Evolutionary conservation across 495 filamentous ascomycete genomes (phyloP).

Genomic region (Aspergillus avenaceus): DNA sequence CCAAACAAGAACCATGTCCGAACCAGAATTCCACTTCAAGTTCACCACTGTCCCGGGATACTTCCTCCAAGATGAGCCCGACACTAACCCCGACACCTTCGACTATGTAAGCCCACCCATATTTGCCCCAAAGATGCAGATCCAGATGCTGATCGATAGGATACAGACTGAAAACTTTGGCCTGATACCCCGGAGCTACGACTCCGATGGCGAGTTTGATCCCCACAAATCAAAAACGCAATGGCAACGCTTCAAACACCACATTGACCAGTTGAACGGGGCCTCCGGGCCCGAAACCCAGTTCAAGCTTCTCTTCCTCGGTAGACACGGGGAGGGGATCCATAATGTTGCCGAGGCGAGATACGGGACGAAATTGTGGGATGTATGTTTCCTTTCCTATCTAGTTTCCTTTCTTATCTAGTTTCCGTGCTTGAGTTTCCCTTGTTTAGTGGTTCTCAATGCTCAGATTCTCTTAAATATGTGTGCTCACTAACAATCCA

Average conservation of each 20-base stretch:
- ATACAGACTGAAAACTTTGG: conserved; percentile 51
- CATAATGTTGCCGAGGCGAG: conserved; percentile 63
- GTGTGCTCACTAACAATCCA: conserved; percentile 6
- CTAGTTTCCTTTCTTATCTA: neutral
- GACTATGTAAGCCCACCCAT: conserved; percentile 53
- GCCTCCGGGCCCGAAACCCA: conserved; percentile 33
- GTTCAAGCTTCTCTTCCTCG: conserved; percentile 69
- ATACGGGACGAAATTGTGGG: conserved; percentile 66
- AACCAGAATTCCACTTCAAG: conserved; percentile 18
- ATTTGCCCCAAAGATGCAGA: neutral
- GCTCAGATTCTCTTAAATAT: neutral
- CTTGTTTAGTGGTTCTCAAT: too few species aligned
- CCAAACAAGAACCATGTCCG: conserved; percentile 2
- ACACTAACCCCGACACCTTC: conserved; percentile 60
- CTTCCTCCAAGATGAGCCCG: conserved; percentile 67
- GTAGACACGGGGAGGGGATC: conserved; percentile 68
- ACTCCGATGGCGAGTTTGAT: conserved; percentile 30
- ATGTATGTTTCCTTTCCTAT: conserved; percentile 35
- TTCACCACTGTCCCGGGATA: conserved; percentile 57
- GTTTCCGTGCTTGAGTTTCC: too few species aligned
- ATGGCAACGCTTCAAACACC: conserved; percentile 60
- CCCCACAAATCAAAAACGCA: conserved; percentile 42
- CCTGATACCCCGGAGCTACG: conserved; percentile 53
- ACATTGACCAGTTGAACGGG: conserved; percentile 52
- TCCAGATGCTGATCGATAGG: neutral